Base-by-base conservation (phyloP, 371 early-diverging fungal genomes). In the Mucor mucedo region DNA sequence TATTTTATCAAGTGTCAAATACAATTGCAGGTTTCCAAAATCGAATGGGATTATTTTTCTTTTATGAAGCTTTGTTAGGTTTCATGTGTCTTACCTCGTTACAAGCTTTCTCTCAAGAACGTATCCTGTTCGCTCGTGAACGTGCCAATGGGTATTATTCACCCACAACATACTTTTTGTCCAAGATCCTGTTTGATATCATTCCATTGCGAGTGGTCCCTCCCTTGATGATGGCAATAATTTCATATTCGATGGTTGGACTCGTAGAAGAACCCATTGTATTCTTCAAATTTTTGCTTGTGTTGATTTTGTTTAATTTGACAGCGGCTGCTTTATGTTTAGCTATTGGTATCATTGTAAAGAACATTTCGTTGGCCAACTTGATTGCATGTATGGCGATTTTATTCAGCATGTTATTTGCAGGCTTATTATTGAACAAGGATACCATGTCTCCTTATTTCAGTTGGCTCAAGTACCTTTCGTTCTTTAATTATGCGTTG, bases 341-440 rank as follows among this genome's bases (percentile, higher is more conserved):
- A 33, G 86, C 88, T 30, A 86, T 95, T 56, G 94, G 90, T 38
- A 80, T 91, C n/a, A 76, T 90, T 0, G 83, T 93, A 41, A 80
- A 82, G 62, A 91, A 93, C 62, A 68, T 91, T 1, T 91, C 92
- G 0, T 87, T 95, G 50, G 91, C 95, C 3, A 93, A 89, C 65
- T 73, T 97, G 45, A 71, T 94, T 47, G 86, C 87, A 16, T 87
- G 87, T 16, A 83, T 97, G 62, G 80, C 89, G 29, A 91, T 95
- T 78, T 80, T 97, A 29, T 94, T 95, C 70, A 88, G 90, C 35
- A 94, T 97, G 91, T 69, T 96, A 42, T 95, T 95, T 82, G 92
- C 93, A 8, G 96, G 96, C 4, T 83, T 95, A 5, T 77, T 97
- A 53, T 76, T 97, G 55, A 95, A 95, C 80, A 91, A 91, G 73